Evolutionary conservation across 2,329 filamentous ascomycete genomes (phyloP), one percentile per base, ranked within the genome.

Genomic region (Ceratocystis albifundus): DNA sequence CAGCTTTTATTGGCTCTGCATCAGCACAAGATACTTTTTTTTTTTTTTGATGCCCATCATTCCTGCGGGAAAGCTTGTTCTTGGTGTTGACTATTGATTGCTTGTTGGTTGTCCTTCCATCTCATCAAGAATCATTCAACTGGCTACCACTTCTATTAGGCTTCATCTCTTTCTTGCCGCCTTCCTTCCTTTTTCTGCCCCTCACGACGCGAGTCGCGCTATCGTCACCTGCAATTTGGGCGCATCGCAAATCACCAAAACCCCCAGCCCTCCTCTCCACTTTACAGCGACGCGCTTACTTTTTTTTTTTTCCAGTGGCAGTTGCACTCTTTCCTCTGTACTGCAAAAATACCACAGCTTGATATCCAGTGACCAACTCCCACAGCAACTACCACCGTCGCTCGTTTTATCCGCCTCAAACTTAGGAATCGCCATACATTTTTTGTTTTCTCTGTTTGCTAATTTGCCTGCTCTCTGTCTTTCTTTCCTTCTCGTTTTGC

Each of bases 321-420:
- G 28, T 59, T 59, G 28, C 55, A 30, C 28, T 30, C 22, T 36
- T 36, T n/a, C 20, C 55, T 53, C 46, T 48, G 46, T 5, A 48
- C 46, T n/a, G 17, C 17, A 48, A n/a, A 48, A n/a, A 22, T 5
- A 17, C 46, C 17, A n/a, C 46, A 48, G 5, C 20, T 22, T 10
- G 17, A 48, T 10, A 50, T 22, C n/a, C 48, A 53, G 48, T 53
- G 48, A 53, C 48, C 25, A 32, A 17, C 46, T 45, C 44, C 12
- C 41, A 63, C n/a, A 28, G 61, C 50, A 65, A 65, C 50, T 44
- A 65, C 44, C 28, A 53, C 32, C 30, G 41, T 63, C 61, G 28
- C 44, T 63, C 61, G 25, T 46, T 30, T 46, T 48, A 30, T 25
- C 46, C 17, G 44, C 46, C 61, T 48, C 20, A 46, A 61, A 62